Base-by-base conservation (phyloP, 371 early-diverging fungal genomes). In the Mortierella sp. region DNA sequence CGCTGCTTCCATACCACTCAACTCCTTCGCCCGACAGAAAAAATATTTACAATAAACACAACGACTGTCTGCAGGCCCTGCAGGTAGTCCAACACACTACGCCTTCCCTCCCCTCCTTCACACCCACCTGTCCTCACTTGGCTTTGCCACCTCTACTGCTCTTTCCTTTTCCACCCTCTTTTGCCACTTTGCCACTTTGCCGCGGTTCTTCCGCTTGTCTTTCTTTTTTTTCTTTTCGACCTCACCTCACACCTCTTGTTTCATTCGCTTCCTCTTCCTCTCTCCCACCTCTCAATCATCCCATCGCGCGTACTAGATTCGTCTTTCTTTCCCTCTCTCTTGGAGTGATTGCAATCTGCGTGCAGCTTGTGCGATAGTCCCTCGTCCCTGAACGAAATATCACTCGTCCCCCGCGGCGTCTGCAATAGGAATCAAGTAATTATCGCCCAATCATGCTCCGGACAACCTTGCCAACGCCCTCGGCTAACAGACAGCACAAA, bases 341-440 rank as follows among this genome's bases (percentile, higher is more conserved):
- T 42, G 2, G 19, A 38, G 68, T 42, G 68, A 68, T 68, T 38
- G 68, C 44, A 21, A 42, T 68, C 68, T 68, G 68, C 68, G 24
- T 38, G 68, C 68, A 68, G 68, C 68, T 68, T 68, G 68, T 68
- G 68, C 68, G 68, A 68, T 68, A 38, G 68, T 68, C 34, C 44
- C 38, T 63, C 68, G 42, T 68, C 68, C 68, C 68, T 68, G 68
- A 68, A 42, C 68, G 68, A 68, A 68, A 38, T 65, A 38, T 42
- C 68, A 68, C 10, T 21, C 68, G 42, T 63, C 24, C 55, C 55
- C 55, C 50, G 50, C 50, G 50, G 55, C 44, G 38, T 42, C 42
- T 21, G 38, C 44, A 24, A 68, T 3, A 38, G 63, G 21, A 63
- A 65, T 42, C 42, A 68, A 68, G 11, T 9, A 26, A 60, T 14